These are phyloP conservation scores for Lentinula sp. DNA, from an alignment of 768 basidiomycete genomes.

Conservation along the genomic window DNA sequence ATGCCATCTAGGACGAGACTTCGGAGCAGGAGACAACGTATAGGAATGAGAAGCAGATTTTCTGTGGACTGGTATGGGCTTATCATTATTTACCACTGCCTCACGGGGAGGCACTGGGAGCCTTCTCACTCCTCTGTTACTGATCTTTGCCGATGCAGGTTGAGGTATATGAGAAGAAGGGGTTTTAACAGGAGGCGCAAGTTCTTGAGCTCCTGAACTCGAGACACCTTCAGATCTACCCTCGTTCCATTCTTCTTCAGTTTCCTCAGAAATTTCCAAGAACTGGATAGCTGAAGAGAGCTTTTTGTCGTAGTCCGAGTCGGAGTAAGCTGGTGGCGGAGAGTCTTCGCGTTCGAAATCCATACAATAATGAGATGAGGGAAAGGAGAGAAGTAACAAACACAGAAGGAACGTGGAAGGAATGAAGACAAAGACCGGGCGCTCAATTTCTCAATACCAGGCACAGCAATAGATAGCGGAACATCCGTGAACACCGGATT, in stretches of 20 bases:
- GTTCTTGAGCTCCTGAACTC: not conserved
- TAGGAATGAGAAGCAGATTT: conserved; percentile 4
- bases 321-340: conserved; percentile 5
- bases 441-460: not conserved
- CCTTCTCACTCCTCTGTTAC: not conserved
- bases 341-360: not conserved
- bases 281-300: not conserved
- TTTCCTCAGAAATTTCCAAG: not conserved
- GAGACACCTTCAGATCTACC: not conserved
- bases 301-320: not conserved
- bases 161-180: not conserved
- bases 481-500: not conserved
- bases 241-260: not conserved
- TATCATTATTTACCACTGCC: not conserved
- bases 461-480: not conserved
- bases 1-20: not conserved
- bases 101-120: not conserved
- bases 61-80: not conserved
- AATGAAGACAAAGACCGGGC: not conserved
- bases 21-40: not conserved
- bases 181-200: not conserved
- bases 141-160: not conserved
- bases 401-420: not conserved
- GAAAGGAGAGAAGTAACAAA: not conserved
- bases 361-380: not conserved